Evolutionary conservation across 306 rosid species (phyloP).

Genomic region (Astragalus glycyphyllos): DNA sequence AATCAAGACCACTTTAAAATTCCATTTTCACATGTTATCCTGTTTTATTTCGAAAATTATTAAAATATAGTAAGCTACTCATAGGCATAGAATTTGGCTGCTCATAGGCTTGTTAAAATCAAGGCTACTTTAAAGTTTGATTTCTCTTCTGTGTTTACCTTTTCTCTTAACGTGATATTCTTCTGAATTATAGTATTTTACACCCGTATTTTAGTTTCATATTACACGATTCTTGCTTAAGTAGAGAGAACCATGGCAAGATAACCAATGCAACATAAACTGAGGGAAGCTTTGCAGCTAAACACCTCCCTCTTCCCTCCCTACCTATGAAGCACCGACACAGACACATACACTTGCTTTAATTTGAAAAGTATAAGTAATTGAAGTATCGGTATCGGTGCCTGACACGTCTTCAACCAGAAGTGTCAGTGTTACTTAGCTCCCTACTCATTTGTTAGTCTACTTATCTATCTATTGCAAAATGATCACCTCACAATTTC

Average conservation of each 20-base stretch:
- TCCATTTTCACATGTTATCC: no score
- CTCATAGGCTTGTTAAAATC: slow-evolving; percentile 16
- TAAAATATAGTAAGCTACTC: no score
- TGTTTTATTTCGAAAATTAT: no score
- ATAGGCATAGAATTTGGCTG: no score
- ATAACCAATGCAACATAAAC: slow-evolving; percentile 24
- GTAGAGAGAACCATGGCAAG: slow-evolving; percentile 11
- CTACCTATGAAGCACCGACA: no score
- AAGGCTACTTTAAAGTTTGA: no score
- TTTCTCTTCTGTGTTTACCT: background rate
- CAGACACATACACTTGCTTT: no score
- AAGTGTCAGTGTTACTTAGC: no score
- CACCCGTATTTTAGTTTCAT: slow-evolving; percentile 6
- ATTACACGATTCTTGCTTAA: slow-evolving; percentile 19
- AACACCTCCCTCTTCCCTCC: slow-evolving; percentile 22
- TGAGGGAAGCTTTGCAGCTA: slow-evolving; percentile 32
- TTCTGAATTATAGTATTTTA: slow-evolving; percentile 19
- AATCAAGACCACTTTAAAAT: no score
- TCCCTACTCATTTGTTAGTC: slow-evolving; percentile 26
- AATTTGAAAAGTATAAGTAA: no score
- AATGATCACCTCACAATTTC: slow-evolving; percentile 42
- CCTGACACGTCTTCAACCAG: no score
- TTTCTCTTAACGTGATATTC: slow-evolving; percentile 8
- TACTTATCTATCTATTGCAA: slow-evolving; percentile 7
- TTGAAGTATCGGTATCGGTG: no score